Base-by-base conservation (phyloP, 495 filamentous ascomycete genomes). In the Penicillium soppii region DNA sequence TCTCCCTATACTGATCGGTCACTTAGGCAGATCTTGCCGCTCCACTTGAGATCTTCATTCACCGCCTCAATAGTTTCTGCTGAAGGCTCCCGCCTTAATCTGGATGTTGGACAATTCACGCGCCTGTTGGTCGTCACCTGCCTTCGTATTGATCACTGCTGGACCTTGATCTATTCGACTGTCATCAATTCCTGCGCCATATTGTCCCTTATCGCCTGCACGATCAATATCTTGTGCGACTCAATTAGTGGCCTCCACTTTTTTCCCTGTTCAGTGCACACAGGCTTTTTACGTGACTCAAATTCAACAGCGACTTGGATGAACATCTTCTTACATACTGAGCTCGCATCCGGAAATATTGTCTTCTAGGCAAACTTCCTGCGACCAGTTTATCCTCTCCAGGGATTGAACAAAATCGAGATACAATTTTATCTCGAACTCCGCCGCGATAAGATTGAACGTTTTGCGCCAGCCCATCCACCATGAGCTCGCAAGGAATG, bases 401-500 rank as follows among this genome's bases (percentile, higher is more conserved):
- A 26, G 19, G 5, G 23, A 49, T 15, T 10, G 26, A 19, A 20
- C 16, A 41, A 32, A 21, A 10, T 40, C 7, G 19, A 17, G 36
- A 41, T 20, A 5, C 16, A 41, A 50, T 43, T 40, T n/a, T 5
- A 53, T 12, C 17, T 10, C n/a, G 37, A 35, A 25, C 44, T n/a
- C 17, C 35, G 21, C 16, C 26, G 45, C 46, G 45, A 62, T 54
- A 59, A 40, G 26, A 45, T 27, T 20, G 43, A 46, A 38, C 46
- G 35, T 23, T 26, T 40, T 29, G 37, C 47, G 42, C 36, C 53
- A 20, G 9, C 53, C 37, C 29, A 21, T 42, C 44, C 47, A 54
- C 50, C 33, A 77, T 76, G 74, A 67, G 63, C 43, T 71, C 72
- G 25, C 74, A 75, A 65, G 64, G 71, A 41, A 57, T 72, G 21